Percentiles rank a stretch among this genome's conserved stretches.
phyloP scores from a whole-genome alignment of 352 stramenopile genomes.

The Pythium angustatum region DNA sequence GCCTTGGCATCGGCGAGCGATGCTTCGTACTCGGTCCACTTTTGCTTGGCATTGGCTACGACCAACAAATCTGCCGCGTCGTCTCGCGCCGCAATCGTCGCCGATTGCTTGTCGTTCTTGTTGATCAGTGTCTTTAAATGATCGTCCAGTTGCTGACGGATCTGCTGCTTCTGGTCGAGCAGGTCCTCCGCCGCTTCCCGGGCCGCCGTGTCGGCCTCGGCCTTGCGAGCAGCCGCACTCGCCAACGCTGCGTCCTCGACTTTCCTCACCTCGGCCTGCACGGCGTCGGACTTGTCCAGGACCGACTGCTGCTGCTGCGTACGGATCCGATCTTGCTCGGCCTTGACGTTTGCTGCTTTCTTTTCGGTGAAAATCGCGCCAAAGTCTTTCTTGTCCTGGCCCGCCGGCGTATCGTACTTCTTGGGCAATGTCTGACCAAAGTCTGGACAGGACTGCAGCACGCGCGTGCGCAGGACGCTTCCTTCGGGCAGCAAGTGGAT shows the following conservation, averaged over 20 bases:
- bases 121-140: neutral
- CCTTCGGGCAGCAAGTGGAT: constrained; percentile 6
- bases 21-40: neutral
- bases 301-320: neutral
- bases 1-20: constrained; percentile 1
- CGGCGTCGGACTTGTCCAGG: neutral
- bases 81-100: neutral
- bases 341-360: neutral
- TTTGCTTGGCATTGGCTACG: neutral
- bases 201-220: neutral
- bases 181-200: neutral
- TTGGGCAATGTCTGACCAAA: neutral
- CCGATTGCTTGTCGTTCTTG: neutral
- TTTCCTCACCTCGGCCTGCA: neutral
- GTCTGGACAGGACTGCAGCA: neutral
- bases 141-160: neutral
- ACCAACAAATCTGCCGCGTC: neutral
- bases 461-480: neutral
- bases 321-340: neutral
- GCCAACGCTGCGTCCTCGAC: neutral
- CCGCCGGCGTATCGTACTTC: neutral
- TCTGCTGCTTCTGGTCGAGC: neutral
- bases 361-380: neutral
- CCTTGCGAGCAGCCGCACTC: neutral
- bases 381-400: constrained; percentile 1